Conservation (phyloP, 352 stramenopile species). For the Globisporangium emineosum region DNA sequence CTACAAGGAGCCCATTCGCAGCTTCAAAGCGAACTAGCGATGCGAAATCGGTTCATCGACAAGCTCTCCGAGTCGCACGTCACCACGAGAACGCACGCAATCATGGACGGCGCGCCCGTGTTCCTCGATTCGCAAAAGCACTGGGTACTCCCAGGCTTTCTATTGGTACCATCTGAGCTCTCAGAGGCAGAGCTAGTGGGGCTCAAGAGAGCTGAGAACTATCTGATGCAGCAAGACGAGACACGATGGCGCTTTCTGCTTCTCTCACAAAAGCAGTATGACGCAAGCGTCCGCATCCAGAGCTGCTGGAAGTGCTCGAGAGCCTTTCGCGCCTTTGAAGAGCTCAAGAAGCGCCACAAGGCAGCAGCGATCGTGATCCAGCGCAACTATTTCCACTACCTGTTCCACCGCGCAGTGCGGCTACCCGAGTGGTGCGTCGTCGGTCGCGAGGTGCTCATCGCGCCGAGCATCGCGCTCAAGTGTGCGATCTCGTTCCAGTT, state of each 20-base stretch:
- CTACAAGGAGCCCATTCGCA: slow-evolving; percentile 23
- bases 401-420: slow-evolving; percentile 57
- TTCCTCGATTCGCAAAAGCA: slow-evolving; percentile 61
- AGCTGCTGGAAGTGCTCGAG: slow-evolving; percentile 33
- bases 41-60: slow-evolving; percentile 49
- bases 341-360: slow-evolving; percentile 26
- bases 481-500: slow-evolving; percentile 76
- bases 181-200: slow-evolving; percentile 29
- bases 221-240: slow-evolving; percentile 73
- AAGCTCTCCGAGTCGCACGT: slow-evolving; percentile 42
- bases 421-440: slow-evolving; percentile 61
- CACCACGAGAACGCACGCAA: slow-evolving; percentile 61
- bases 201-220: slow-evolving; percentile 51
- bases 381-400: slow-evolving; percentile 65
- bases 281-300: slow-evolving; percentile 41
- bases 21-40: slow-evolving; percentile 36
- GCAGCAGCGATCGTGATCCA: slow-evolving; percentile 56
- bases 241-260: slow-evolving; percentile 48
- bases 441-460: slow-evolving; percentile 63
- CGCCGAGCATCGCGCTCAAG: slow-evolving; percentile 54
- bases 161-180: slow-evolving; percentile 34
- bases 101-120: slow-evolving; percentile 58
- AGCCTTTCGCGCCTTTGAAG: slow-evolving; percentile 28
- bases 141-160: slow-evolving; percentile 48
- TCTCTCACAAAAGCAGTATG: slow-evolving; percentile 38